phyloP scores from a whole-genome alignment of 2,329 filamentous ascomycete genomes.

The Aspergillus melleus region DNA sequence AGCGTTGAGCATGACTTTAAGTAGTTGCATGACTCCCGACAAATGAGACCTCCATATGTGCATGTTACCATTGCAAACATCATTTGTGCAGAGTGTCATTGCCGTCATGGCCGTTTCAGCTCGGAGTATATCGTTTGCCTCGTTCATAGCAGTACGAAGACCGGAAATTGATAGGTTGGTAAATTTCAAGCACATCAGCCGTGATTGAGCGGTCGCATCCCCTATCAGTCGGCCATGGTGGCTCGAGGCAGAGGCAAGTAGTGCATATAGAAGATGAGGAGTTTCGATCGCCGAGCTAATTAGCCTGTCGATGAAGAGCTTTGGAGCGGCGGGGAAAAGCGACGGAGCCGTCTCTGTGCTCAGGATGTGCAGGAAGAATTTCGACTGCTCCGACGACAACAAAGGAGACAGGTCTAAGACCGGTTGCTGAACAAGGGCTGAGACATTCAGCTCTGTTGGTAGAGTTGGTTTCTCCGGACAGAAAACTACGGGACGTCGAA shows the following conservation, averaged over 20 bases:
- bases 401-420: slow-evolving; percentile 19
- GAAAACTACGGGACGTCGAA: slow-evolving; percentile 3
- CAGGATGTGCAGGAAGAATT: slow-evolving; percentile 28
- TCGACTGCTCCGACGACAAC: slow-evolving; percentile 21
- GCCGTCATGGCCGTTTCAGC: slow-evolving; percentile 28
- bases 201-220: slow-evolving; percentile 13
- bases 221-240: slow-evolving; percentile 29
- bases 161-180: slow-evolving; percentile 28
- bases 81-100: slow-evolving; percentile 33
- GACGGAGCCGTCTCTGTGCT: slow-evolving; percentile 26
- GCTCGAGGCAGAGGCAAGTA: slow-evolving; percentile 29
- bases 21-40: slow-evolving; percentile 25
- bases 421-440: slow-evolving; percentile 14
- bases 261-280: slow-evolving; percentile 28
- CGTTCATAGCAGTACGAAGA: slow-evolving; percentile 20
- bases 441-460: not conserved
- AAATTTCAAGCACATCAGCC: slow-evolving; percentile 24
- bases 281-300: slow-evolving; percentile 26
- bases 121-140: slow-evolving; percentile 14
- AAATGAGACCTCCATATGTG: slow-evolving; percentile 28
- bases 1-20: slow-evolving; percentile 18
- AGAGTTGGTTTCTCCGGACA: not conserved
- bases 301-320: slow-evolving; percentile 24
- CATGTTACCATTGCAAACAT: slow-evolving; percentile 35
- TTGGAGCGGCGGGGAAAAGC: slow-evolving; percentile 29